phyloP scores from a whole-genome alignment of 768 basidiomycete genomes.

The Macrolepiota albuminosa region DNA sequence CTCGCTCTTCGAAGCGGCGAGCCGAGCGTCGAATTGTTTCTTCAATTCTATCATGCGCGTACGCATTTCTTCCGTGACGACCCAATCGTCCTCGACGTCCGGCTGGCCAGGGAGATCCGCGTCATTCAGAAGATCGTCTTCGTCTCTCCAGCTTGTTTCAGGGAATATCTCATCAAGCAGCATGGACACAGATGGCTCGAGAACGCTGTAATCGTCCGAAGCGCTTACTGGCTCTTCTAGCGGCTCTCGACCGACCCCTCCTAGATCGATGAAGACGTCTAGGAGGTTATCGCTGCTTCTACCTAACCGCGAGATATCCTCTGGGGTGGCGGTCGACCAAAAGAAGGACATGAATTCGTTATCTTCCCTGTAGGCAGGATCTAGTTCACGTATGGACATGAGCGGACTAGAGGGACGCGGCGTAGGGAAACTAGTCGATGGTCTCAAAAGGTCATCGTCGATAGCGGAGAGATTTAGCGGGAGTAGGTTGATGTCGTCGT shows the following conservation, averaged over 20 bases:
- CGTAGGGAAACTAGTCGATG: background rate
- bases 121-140: background rate
- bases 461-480: background rate
- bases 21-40: background rate
- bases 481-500: background rate
- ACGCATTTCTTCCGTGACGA: background rate
- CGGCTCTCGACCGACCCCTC: background rate
- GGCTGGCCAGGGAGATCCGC: background rate
- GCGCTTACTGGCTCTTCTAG: background rate
- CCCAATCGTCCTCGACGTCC: background rate
- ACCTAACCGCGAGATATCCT: background rate
- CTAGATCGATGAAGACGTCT: background rate
- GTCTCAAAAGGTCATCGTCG: background rate
- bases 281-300: background rate
- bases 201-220: background rate
- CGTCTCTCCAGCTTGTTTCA: background rate
- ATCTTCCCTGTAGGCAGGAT: background rate
- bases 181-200: background rate
- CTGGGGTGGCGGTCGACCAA: background rate
- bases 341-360: background rate
- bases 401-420: background rate
- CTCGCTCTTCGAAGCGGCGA: background rate
- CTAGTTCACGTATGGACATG: background rate
- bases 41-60: background rate
- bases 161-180: background rate